Percentiles rank a stretch among this genome's conserved stretches.
Evolutionary conservation across 371 early-diverging fungal genomes (phyloP).

Genomic region (Parasitella parasitica): DNA sequence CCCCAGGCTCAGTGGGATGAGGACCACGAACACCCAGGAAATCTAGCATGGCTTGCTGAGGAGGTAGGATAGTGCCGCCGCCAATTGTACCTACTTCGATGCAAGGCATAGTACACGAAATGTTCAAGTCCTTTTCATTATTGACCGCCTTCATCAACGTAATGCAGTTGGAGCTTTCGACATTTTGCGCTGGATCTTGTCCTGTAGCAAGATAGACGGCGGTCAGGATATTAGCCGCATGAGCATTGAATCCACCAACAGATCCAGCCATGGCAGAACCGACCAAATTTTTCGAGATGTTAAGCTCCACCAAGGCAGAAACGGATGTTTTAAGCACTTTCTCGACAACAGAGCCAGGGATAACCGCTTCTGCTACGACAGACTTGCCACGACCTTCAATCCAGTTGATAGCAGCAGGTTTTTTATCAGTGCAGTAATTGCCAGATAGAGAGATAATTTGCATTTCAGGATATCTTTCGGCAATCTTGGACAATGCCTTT

Average conservation of each 20-base stretch:
- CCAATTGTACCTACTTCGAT: conserved; percentile 97
- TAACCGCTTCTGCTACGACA: conserved; percentile 86
- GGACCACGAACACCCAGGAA: conserved; percentile 90
- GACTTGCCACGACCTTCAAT: conserved; percentile 97
- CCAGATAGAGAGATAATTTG: conserved; percentile 85
- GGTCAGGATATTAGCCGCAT: conserved; percentile 94
- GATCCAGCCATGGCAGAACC: conserved; percentile 96
- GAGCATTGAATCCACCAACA: conserved; percentile 96
- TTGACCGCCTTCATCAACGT: conserved; percentile 89
- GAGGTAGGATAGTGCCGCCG: conserved; percentile 89
- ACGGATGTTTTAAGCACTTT: conserved; percentile 91
- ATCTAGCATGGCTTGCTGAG: conserved; percentile 89
- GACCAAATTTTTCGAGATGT: conserved; percentile 87
- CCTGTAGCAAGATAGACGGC: conserved; percentile 94
- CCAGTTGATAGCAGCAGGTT: conserved; percentile 97
- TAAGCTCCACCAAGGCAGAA: conserved; percentile 75
- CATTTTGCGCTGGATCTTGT: conserved; percentile 97
- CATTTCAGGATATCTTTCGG: conserved; percentile 72
- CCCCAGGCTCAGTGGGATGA: conserved; percentile 79
- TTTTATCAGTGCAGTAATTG: conserved; percentile 98
- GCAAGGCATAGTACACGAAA: conserved; percentile 94
- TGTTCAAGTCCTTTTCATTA: conserved; percentile 75
- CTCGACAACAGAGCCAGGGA: conserved; percentile 78
- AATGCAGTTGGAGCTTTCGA: conserved; percentile 94
- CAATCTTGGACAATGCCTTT: conserved; percentile 65